phyloP scores from a whole-genome alignment of 345 rosid species.

The Draba incana region DNA sequence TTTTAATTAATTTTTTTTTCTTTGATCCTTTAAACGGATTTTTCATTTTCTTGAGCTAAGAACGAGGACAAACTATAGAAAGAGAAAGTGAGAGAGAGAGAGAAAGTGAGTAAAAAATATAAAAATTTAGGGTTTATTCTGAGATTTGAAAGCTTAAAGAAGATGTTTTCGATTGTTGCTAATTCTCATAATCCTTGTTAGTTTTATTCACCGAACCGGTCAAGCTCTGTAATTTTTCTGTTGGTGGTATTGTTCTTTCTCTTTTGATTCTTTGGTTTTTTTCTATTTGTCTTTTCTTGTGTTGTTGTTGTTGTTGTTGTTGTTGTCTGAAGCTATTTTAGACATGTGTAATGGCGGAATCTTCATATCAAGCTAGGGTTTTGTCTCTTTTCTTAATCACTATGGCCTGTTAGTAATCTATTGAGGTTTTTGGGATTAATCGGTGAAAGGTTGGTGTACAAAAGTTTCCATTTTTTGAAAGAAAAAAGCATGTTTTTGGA shows the following conservation, averaged over 20 bases:
- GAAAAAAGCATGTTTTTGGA: constrained; percentile 34
- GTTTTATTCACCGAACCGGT: not conserved
- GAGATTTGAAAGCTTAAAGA: constrained; percentile 26
- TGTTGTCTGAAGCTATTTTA: constrained; percentile 7
- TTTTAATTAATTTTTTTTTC: not conserved
- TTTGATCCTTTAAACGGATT: constrained; percentile 8
- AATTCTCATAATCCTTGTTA: constrained; percentile 12
- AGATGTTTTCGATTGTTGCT: constrained; percentile 22
- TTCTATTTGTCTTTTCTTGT: too few relatives aligned
- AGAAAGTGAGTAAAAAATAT: not conserved
- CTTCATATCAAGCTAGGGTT: constrained; percentile 26
- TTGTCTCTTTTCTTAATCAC: not conserved
- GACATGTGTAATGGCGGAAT: constrained; percentile 20
- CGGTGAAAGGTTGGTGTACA: constrained; percentile 3
- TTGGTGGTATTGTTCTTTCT: constrained; percentile 23
- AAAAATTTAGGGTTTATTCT: constrained; percentile 32
- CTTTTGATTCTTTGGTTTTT: not conserved
- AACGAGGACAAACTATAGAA: constrained; percentile 31
- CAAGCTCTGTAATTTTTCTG: constrained; percentile 9
- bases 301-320: too few relatives aligned
- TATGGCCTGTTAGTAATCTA: constrained; percentile 8
- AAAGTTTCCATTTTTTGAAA: constrained; percentile 21
- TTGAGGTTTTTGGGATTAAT: constrained; percentile 33
- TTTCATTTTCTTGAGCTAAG: constrained; percentile 18
- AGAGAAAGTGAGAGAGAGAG: constrained; percentile 25